Percentiles rank a stretch among this genome's conserved stretches.
These are phyloP conservation scores for Trichoderma aggressivum DNA, from an alignment of 2,329 filamentous ascomycete species.

Conservation along the genomic window DNA sequence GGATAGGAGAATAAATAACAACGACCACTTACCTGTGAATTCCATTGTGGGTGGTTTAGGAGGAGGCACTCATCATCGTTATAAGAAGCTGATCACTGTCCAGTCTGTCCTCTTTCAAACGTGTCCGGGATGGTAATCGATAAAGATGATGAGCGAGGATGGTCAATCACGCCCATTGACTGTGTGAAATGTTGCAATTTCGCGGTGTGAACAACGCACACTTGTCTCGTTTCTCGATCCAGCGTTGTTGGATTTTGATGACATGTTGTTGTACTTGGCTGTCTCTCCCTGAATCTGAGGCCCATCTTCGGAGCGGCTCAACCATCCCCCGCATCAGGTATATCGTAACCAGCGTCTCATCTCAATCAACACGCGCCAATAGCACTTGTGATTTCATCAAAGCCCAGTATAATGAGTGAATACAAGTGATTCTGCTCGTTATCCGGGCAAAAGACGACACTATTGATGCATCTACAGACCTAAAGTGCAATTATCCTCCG, in stretches of 20 bases:
- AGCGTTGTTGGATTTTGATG: background rate
- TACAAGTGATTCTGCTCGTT: background rate
- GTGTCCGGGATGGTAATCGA: background rate
- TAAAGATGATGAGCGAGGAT: background rate
- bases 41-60: background rate
- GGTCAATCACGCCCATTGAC: too few relatives aligned
- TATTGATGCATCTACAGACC: background rate
- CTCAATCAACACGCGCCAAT: background rate
- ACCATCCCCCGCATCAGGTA: slow-evolving; percentile 28
- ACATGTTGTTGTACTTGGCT: background rate
- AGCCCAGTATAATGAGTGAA: background rate
- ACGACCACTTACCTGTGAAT: background rate
- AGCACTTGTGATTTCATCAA: background rate
- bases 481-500: background rate
- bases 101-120: background rate
- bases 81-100: background rate
- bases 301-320: slow-evolving; percentile 33
- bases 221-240: background rate
- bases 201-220: background rate
- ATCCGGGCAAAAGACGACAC: background rate
- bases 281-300: too few relatives aligned
- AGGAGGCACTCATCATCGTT: background rate
- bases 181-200: background rate
- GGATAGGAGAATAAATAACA: background rate
- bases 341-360: background rate